Evolutionary conservation across 2,329 filamentous ascomycete species (phyloP).

Genomic region (Amesomyces nigricolor): DNA sequence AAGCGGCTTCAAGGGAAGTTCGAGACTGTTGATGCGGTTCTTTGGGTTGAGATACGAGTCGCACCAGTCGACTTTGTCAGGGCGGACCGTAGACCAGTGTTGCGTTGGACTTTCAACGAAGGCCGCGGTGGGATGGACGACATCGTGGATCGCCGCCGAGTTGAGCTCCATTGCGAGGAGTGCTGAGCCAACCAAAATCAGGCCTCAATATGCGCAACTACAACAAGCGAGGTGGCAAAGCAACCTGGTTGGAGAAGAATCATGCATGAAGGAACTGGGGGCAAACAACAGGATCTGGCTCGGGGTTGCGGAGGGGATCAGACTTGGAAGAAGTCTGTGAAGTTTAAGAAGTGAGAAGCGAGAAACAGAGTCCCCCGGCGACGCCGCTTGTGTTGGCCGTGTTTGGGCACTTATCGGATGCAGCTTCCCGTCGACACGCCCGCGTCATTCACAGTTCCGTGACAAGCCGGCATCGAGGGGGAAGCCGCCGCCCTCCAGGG

Average conservation of each 20-base stretch:
- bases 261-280: neutral
- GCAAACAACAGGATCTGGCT: no score
- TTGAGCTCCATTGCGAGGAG: constrained; percentile 47
- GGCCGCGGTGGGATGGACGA: constrained; percentile 54
- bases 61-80: constrained; percentile 35
- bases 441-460: neutral
- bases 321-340: no score
- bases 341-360: no score
- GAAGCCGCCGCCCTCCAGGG: constrained; percentile 1
- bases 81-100: neutral
- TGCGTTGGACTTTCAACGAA: constrained; percentile 30
- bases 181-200: neutral
- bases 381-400: neutral
- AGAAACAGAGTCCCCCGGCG: neutral
- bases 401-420: constrained; percentile 17
- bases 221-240: neutral
- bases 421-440: constrained; percentile 6
- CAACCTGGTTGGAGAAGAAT: neutral
- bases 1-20: constrained; percentile 37
- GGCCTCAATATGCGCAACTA: neutral
- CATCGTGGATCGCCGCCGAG: constrained; percentile 47
- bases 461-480: neutral
- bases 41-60: constrained; percentile 52
- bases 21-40: constrained; percentile 55
- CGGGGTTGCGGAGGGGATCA: no score